Percentiles rank a stretch among this genome's conserved stretches.
Conservation (phyloP, 208 protist genomes). For the Leishmania tarentolae region DNA sequence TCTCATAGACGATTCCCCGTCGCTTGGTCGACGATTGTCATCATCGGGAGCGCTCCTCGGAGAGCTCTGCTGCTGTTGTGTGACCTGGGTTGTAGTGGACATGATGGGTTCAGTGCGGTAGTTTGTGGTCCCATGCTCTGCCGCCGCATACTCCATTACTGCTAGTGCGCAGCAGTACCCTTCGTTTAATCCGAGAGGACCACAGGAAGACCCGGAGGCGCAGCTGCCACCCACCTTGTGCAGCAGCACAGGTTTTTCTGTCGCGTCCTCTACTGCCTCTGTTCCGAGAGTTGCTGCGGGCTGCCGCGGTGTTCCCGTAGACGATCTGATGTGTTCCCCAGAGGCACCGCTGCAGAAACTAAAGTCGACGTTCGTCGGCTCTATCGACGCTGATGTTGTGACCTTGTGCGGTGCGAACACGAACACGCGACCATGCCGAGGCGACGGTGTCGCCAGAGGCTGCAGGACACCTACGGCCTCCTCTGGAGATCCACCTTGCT, state of each 20-base stretch:
- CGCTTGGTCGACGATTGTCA: not conserved
- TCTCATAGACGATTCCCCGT: not conserved
- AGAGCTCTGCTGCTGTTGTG: constrained; percentile 24
- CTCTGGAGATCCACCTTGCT: not conserved
- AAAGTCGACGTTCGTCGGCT: constrained; percentile 1
- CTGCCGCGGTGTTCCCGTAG: not conserved
- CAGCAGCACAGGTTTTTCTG: constrained; percentile 7
- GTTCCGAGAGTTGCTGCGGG: not conserved
- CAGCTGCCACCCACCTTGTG: constrained; percentile 1
- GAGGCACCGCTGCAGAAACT: constrained; percentile 6
- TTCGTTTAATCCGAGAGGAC: constrained; percentile 26
- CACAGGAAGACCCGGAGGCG: constrained; percentile 19
- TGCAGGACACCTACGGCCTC: not conserved
- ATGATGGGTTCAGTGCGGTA: constrained; percentile 16
- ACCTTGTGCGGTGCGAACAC: constrained; percentile 17
- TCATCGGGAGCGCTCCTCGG: constrained; percentile 26
- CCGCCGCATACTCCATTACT: not conserved
- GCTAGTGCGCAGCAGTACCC: constrained; percentile 13
- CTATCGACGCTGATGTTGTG: constrained; percentile 4
- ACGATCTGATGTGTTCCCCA: not conserved
- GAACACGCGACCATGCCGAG: constrained; percentile 14
- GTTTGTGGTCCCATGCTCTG: constrained; percentile 10
- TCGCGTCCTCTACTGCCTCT: constrained; percentile 1
- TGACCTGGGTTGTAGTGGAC: constrained; percentile 26
- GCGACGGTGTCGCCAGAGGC: constrained; percentile 7